These are phyloP conservation scores for Pittosporum tobira DNA, from an alignment of 129 eudicot species.

Conservation along the genomic window DNA sequence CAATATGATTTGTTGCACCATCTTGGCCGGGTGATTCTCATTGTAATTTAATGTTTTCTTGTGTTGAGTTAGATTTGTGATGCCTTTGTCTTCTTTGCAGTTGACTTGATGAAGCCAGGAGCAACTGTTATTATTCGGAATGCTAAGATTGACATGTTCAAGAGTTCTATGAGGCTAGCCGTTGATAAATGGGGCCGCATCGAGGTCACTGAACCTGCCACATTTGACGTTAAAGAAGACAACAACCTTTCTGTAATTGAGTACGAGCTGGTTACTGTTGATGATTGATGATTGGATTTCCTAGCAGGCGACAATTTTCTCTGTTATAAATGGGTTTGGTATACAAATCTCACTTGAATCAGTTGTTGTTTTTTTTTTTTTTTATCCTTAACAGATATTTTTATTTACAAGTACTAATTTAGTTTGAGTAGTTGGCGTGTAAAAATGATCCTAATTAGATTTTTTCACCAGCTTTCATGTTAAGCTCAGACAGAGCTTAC, in stretches of 20 bases:
- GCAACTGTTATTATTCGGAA: conserved; percentile 59
- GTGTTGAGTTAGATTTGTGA: background rate
- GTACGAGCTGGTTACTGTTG: conserved; percentile 75
- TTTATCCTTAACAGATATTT: too few relatives aligned
- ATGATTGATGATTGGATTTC: conserved; percentile 26
- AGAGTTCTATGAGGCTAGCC: conserved; percentile 75
- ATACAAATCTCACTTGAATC: conserved; percentile 35
- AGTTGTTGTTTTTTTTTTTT: conserved; percentile 18
- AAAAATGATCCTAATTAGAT: conserved; percentile 21
- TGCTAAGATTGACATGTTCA: conserved; percentile 80
- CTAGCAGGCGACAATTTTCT: conserved; percentile 4
- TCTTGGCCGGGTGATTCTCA: background rate
- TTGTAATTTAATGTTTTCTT: background rate
- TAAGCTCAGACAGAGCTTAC: background rate
- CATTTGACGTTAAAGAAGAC: conserved; percentile 66
- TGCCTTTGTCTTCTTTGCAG: conserved; percentile 23
- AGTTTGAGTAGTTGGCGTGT: conserved; percentile 34
- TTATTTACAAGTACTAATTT: conserved; percentile 29
- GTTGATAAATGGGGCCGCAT: conserved; percentile 81
- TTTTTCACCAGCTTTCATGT: conserved; percentile 13
- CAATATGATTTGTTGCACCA: too few relatives aligned
- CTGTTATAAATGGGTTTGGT: conserved; percentile 39
- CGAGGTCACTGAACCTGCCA: conserved; percentile 72
- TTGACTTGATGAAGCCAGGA: conserved; percentile 71
- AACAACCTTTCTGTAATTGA: conserved; percentile 77